These are phyloP conservation scores for Phtheirospermum japonicum DNA, from an alignment of 257 asterid species.

Conservation along the genomic window DNA sequence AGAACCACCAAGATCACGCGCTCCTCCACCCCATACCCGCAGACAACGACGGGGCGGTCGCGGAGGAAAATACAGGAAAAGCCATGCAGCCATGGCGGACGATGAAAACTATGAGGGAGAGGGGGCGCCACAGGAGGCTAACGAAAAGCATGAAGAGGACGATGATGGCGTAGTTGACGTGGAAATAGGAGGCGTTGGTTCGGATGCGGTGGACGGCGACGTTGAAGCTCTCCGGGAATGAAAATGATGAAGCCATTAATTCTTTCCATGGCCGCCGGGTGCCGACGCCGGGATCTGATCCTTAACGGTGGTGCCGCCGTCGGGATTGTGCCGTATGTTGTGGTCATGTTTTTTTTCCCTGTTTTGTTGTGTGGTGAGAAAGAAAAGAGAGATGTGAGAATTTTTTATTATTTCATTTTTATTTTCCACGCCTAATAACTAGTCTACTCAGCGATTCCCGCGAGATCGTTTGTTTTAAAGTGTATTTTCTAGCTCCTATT, in stretches of 20 bases:
- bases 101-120: slow-evolving; percentile 74
- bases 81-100: slow-evolving; percentile 69
- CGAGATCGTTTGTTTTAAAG: too few species aligned
- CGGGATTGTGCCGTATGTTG: slow-evolving; percentile 38
- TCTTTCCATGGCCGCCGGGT: slow-evolving; percentile 45
- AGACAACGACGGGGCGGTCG: slow-evolving; percentile 66
- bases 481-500: too few species aligned
- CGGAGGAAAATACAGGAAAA: slow-evolving; percentile 75
- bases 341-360: slow-evolving; percentile 19
- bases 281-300: slow-evolving; percentile 32
- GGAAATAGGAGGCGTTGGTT: slow-evolving; percentile 59
- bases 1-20: slow-evolving; percentile 55
- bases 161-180: slow-evolving; percentile 71
- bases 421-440: too few species aligned
- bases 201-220: slow-evolving; percentile 39
- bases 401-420: too few species aligned
- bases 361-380: not conserved
- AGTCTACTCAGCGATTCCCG: too few species aligned
- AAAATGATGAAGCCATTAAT: slow-evolving; percentile 26
- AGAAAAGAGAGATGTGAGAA: not conserved
- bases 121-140: slow-evolving; percentile 84
- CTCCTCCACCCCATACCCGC: slow-evolving; percentile 54
- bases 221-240: slow-evolving; percentile 31
- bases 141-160: slow-evolving; percentile 56
- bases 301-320: slow-evolving; percentile 26